These are phyloP conservation scores for Delitschia confertaspora DNA, from an alignment of 495 filamentous ascomycete species.

Conservation along the genomic window DNA sequence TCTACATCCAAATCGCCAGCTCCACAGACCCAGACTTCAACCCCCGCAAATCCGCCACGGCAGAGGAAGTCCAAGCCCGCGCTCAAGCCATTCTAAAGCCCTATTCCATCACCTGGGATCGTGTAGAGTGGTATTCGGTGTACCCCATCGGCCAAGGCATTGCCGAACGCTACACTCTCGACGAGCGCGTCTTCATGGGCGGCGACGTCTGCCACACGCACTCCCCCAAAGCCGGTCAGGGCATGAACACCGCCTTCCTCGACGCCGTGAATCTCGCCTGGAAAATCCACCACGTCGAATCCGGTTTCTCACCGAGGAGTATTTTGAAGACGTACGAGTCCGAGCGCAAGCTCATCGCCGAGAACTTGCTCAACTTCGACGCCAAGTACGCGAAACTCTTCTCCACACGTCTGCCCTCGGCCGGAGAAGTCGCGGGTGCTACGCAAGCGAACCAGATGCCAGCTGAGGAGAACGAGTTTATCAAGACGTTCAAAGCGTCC, in stretches of 20 bases:
- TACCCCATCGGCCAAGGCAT: conserved; percentile 69
- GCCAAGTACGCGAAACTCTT: conserved; percentile 37
- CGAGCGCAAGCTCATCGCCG: conserved; percentile 59
- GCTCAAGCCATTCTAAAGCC: conserved; percentile 55
- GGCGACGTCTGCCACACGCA: conserved; percentile 57
- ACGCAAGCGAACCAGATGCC: background rate
- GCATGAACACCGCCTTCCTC: conserved; percentile 57
- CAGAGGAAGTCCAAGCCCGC: conserved; percentile 51
- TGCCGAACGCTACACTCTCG: conserved; percentile 50
- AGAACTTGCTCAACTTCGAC: conserved; percentile 68
- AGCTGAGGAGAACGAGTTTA: conserved; percentile 50
- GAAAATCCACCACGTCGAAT: conserved; percentile 58
- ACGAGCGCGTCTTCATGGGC: conserved; percentile 57
- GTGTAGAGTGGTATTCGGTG: conserved; percentile 50
- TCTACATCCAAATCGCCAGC: conserved; percentile 43
- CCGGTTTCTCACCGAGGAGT: conserved; percentile 41
- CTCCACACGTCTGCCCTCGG: conserved; percentile 47
- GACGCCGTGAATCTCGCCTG: conserved; percentile 63
- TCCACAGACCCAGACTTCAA: conserved; percentile 53
- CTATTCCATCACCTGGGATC: conserved; percentile 49
- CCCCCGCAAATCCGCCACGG: conserved; percentile 41
- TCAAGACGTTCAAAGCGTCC: conserved; percentile 55
- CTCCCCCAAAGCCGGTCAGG: conserved; percentile 64
- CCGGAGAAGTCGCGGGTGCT: conserved; percentile 42
- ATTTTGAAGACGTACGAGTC: conserved; percentile 62